Evolutionary conservation across 345 rosid genomes (phyloP).

Genomic region (Rhodomyrtus tomentosa): DNA sequence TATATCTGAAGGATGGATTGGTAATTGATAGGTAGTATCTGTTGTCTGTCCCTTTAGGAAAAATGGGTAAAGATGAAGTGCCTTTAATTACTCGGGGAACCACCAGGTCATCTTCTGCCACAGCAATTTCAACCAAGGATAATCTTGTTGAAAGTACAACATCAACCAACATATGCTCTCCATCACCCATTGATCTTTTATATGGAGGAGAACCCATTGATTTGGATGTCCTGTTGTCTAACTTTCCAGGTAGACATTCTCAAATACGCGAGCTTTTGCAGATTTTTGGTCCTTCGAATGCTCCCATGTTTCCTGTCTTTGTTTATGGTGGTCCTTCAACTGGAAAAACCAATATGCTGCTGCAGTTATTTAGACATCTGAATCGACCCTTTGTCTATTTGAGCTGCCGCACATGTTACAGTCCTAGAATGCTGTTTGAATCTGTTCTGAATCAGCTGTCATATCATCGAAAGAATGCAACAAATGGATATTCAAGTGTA

Average conservation of each 20-base stretch:
- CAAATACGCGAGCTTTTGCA: conserved; percentile 51
- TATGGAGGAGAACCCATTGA: conserved; percentile 35
- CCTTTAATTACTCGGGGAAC: conserved; percentile 25
- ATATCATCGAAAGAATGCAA: conserved; percentile 46
- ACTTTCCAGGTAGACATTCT: conserved; percentile 44
- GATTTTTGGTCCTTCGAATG: conserved; percentile 55
- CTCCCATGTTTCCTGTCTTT: conserved; percentile 53
- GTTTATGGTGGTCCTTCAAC: conserved; percentile 69
- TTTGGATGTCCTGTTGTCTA: conserved; percentile 35
- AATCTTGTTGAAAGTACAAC: conserved; percentile 15
- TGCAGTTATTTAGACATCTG: conserved; percentile 57
- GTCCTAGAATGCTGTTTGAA: conserved; percentile 65
- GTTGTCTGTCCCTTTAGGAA: not conserved
- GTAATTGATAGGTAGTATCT: not conserved
- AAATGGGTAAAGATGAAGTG: conserved; percentile 28
- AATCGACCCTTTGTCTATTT: conserved; percentile 66
- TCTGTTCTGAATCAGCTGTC: conserved; percentile 60
- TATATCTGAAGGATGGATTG: not conserved
- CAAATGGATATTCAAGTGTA: conserved; percentile 55
- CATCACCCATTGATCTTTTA: conserved; percentile 38
- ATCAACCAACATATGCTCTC: conserved; percentile 17
- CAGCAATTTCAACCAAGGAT: conserved; percentile 7
- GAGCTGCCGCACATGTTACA: conserved; percentile 60
- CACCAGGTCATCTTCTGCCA: conserved; percentile 29
- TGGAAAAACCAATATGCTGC: conserved; percentile 69